phyloP scores from a whole-genome alignment of 176 grass and related monocot species.

The Miscanthus lutarioriparius region DNA sequence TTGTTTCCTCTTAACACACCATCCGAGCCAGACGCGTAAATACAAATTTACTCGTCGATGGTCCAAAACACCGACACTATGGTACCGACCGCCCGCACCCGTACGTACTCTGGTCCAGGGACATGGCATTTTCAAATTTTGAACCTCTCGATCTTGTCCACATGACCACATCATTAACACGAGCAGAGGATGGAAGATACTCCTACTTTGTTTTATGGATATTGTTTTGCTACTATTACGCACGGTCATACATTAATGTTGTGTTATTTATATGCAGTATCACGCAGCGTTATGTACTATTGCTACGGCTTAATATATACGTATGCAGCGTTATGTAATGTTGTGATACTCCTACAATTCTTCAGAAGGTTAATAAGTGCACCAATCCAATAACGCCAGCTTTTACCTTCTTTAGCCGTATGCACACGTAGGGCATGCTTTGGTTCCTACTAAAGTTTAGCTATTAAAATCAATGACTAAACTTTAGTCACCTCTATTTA shows the following conservation, averaged over 20 bases:
- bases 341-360: too few relatives aligned
- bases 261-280: too few relatives aligned
- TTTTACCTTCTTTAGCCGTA: background rate
- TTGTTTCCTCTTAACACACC: too few relatives aligned
- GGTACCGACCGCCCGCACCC: background rate
- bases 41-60: too few relatives aligned
- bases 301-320: too few relatives aligned
- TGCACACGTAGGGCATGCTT: background rate
- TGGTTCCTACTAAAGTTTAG: too few relatives aligned
- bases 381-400: background rate
- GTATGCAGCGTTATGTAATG: too few relatives aligned
- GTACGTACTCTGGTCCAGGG: background rate
- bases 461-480: too few relatives aligned
- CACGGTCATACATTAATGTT: background rate
- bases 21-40: too few relatives aligned
- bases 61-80: too few relatives aligned
- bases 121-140: background rate
- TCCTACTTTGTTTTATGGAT: background rate
- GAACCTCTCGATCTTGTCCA: background rate
- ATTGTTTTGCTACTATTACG: background rate
- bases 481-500: too few relatives aligned
- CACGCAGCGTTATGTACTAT: too few relatives aligned
- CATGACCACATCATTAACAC: background rate
- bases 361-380: slow-evolving; percentile 1
- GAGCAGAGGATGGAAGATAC: background rate